These are phyloP conservation scores for Rhodotorula mucilaginosa DNA, from an alignment of 1,284 basidiomycete species.

Conservation along the genomic window DNA sequence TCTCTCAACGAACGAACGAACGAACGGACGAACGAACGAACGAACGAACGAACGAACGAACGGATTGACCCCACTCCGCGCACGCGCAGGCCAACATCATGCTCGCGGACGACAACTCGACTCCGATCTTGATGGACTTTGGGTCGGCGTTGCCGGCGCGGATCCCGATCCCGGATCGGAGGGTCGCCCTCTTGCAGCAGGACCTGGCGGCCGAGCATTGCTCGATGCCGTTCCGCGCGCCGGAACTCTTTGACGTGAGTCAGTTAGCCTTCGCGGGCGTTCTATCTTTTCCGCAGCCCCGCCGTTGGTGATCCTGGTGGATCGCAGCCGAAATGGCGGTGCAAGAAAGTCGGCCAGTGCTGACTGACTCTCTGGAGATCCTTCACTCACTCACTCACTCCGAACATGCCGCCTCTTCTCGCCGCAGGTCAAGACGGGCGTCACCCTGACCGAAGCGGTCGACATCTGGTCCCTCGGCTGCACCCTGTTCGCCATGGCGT, in stretches of 20 bases:
- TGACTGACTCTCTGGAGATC: too few relatives aligned
- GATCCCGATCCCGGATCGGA: conserved; percentile 71
- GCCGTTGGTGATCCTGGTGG: not conserved
- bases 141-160: conserved; percentile 81
- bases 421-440: conserved; percentile 72
- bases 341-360: too few relatives aligned
- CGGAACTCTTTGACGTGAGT: conserved; percentile 76
- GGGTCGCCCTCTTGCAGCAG: conserved; percentile 82
- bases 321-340: too few relatives aligned
- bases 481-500: conserved; percentile 84
- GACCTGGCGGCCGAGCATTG: conserved; percentile 93
- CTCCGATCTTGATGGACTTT: conserved; percentile 95
- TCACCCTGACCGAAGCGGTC: conserved; percentile 83
- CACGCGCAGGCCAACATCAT: conserved; percentile 74
- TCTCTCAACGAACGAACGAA: too few relatives aligned
- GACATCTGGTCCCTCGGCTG: conserved; percentile 96
- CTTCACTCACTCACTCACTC: too few relatives aligned
- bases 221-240: conserved; percentile 93
- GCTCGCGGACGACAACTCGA: conserved; percentile 72
- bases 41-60: too few relatives aligned
- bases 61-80: too few relatives aligned
- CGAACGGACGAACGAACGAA: too few relatives aligned
- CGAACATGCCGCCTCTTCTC: too few relatives aligned
- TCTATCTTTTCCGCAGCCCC: not conserved
- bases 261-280: not conserved